These are phyloP conservation scores for Pythium oligandrum DNA, from an alignment of 352 stramenopile genomes.

Conservation along the genomic window DNA sequence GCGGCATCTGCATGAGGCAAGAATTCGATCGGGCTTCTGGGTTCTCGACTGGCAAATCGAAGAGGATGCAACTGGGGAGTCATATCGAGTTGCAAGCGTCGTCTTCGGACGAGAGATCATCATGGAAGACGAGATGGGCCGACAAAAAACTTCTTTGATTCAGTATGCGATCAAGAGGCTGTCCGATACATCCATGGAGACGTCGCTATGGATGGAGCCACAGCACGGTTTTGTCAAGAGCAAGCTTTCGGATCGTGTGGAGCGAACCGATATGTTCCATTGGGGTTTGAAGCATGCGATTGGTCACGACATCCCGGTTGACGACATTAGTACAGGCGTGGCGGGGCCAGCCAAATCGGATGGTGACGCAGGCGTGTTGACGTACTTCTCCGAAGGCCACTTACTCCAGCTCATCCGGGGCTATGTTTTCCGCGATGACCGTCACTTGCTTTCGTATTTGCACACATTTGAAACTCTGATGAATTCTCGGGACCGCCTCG, in stretches of 20 bases:
- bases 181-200: constrained; percentile 76
- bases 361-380: constrained; percentile 21
- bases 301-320: constrained; percentile 55
- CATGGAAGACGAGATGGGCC: constrained; percentile 77
- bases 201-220: constrained; percentile 87
- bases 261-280: constrained; percentile 57
- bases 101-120: constrained; percentile 79
- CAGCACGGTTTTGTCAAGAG: constrained; percentile 71
- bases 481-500: constrained; percentile 45
- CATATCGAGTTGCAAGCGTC: constrained; percentile 53
- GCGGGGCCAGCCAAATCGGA: constrained; percentile 8
- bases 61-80: constrained; percentile 32
- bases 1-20: constrained; percentile 61
- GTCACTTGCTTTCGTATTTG: constrained; percentile 74
- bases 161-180: constrained; percentile 77
- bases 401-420: constrained; percentile 66
- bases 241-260: constrained; percentile 33
- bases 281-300: constrained; percentile 65
- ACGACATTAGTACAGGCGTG: constrained; percentile 17
- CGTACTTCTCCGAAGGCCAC: constrained; percentile 66
- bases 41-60: constrained; percentile 78
- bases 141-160: constrained; percentile 64
- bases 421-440: constrained; percentile 74
- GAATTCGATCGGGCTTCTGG: constrained; percentile 75
- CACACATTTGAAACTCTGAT: constrained; percentile 79